A percentile compares a stretch with the other conserved stretches of the same genome.
phyloP scores from a whole-genome alignment of 2,329 filamentous ascomycete species.

The Verticillium zaregamsianum region DNA sequence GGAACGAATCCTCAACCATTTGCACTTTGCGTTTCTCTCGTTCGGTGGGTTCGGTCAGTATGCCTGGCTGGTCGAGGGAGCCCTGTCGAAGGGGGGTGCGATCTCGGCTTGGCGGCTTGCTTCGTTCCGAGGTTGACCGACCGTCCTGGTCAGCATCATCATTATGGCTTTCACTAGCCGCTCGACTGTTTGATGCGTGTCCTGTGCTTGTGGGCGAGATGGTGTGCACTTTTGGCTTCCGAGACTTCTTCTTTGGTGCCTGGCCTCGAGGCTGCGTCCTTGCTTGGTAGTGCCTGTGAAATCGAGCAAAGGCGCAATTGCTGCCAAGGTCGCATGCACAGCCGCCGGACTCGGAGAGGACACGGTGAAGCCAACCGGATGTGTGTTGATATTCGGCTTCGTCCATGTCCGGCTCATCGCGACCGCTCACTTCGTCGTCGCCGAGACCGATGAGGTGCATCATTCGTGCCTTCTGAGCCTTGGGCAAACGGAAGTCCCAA shows the following conservation, averaged over 20 bases:
- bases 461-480: conserved; percentile 48
- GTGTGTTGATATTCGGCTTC: conserved; percentile 58
- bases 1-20: conserved; percentile 61
- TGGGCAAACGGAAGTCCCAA: conserved; percentile 65
- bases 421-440: conserved; percentile 50
- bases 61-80: conserved; percentile 54
- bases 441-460: conserved; percentile 57
- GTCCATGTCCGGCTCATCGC: conserved; percentile 50
- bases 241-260: conserved; percentile 43
- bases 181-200: conserved; percentile 59
- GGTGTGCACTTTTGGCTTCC: conserved; percentile 51
- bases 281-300: conserved; percentile 53
- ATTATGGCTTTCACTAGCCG: conserved; percentile 56
- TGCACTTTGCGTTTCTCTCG: conserved; percentile 64
- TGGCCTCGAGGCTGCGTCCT: conserved; percentile 37
- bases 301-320: conserved; percentile 61
- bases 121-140: conserved; percentile 45
- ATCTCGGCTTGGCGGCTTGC: conserved; percentile 64
- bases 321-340: conserved; percentile 67
- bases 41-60: conserved; percentile 60
- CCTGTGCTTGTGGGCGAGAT: conserved; percentile 60
- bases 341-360: conserved; percentile 74
- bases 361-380: conserved; percentile 61
- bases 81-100: conserved; percentile 58
- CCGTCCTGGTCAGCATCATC: conserved; percentile 54